phyloP scores from a whole-genome alignment of 768 basidiomycete genomes.

The Rhodotorula diobovata region DNA sequence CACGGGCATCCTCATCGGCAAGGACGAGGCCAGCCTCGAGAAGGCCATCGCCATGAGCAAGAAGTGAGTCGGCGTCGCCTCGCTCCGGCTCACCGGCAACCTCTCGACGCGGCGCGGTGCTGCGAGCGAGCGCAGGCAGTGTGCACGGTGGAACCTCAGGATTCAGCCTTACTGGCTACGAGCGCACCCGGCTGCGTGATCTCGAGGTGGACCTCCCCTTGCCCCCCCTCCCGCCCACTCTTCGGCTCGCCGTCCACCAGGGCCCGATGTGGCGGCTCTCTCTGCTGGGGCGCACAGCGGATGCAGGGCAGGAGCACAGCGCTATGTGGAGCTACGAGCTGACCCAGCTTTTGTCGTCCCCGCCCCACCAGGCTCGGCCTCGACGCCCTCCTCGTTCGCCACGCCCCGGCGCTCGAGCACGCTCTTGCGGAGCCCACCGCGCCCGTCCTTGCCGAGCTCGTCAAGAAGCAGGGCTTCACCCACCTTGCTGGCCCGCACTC shows the following conservation, averaged over 20 bases:
- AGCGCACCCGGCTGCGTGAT: too few species aligned
- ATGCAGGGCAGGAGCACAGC: too few species aligned
- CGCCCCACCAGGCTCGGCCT: conserved; percentile 48
- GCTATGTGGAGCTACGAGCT: too few species aligned
- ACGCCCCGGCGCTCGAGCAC: conserved; percentile 64
- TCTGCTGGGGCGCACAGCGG: too few species aligned
- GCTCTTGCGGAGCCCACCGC: conserved; percentile 71
- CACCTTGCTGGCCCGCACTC: conserved; percentile 91
- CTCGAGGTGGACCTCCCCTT: too few species aligned
- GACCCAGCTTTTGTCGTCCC: too few species aligned
- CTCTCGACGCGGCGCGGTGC: not conserved
- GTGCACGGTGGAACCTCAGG: too few species aligned
- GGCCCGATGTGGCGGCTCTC: too few species aligned
- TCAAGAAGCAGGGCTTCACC: conserved; percentile 61
- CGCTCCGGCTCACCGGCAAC: not conserved
- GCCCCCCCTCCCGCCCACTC: too few species aligned
- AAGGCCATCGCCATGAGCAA: conserved; percentile 67
- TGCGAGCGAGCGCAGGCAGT: not conserved
- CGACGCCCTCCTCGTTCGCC: conserved; percentile 63
- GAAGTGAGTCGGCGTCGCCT: conserved; percentile 56
- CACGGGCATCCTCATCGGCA: conserved; percentile 70
- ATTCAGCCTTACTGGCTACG: too few species aligned
- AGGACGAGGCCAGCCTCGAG: conserved; percentile 59
- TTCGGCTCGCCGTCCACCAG: too few species aligned
- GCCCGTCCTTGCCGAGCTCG: conserved; percentile 67